phyloP scores from a whole-genome alignment of 306 rosid species.

The Hylodesmum podocarpum region DNA sequence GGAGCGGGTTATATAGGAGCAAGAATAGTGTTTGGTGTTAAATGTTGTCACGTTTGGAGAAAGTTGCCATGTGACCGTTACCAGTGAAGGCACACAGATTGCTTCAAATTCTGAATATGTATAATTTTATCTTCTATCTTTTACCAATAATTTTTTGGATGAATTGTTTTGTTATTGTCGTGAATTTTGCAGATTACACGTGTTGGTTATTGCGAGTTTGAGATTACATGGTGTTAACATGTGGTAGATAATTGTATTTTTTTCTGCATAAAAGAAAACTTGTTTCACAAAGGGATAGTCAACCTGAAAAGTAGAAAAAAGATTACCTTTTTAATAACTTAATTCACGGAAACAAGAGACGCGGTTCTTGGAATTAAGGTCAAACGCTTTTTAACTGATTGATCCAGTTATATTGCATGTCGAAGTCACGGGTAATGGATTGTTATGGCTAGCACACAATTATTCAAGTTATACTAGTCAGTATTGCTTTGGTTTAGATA shows the following conservation, averaged over 20 bases:
- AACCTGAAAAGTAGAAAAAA: background rate
- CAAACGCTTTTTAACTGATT: background rate
- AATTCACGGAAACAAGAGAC: background rate
- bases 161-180: background rate
- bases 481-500: background rate
- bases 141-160: background rate
- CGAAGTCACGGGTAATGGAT: conserved; percentile 30
- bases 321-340: background rate
- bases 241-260: background rate
- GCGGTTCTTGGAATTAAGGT: background rate
- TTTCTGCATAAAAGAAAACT: background rate
- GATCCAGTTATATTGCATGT: background rate
- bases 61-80: conserved; percentile 74
- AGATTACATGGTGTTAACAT: background rate
- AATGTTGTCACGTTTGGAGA: conserved; percentile 83
- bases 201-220: background rate
- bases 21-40: conserved; percentile 61
- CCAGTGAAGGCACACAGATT: background rate
- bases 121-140: background rate
- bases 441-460: background rate
- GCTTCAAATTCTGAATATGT: conserved; percentile 25
- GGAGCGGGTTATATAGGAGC: conserved; percentile 84
- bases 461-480: background rate
- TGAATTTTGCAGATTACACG: background rate
- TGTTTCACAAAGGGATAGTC: background rate